Evolutionary conservation across 2,329 filamentous ascomycete genomes (phyloP).

Genomic region (Penicillium digitatum): DNA sequence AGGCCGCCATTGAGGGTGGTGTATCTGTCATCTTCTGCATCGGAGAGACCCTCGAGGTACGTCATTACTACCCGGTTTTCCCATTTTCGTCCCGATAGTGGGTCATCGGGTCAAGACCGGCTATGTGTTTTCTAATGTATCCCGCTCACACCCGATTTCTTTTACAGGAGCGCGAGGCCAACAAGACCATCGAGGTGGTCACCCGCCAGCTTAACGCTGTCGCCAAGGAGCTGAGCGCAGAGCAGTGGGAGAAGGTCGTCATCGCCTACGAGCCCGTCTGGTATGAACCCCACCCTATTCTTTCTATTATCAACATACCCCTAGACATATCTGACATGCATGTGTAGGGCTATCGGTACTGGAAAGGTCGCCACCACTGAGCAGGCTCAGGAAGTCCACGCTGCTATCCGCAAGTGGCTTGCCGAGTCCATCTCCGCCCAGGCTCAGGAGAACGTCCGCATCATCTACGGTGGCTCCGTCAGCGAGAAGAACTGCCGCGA

Average conservation of each 20-base stretch:
- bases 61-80: conserved; percentile 20
- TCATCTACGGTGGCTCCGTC: conserved; percentile 95
- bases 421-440: conserved; percentile 67
- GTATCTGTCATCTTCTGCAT: conserved; percentile 94
- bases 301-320: background rate
- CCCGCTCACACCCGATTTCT: conserved; percentile 27
- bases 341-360: conserved; percentile 67
- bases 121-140: conserved; percentile 11
- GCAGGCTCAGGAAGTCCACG: conserved; percentile 92
- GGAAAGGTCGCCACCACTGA: conserved; percentile 86
- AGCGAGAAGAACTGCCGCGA: conserved; percentile 98
- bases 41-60: conserved; percentile 80
- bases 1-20: conserved; percentile 81
- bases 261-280: conserved; percentile 99
- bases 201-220: conserved; percentile 81
- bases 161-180: conserved; percentile 68
- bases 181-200: conserved; percentile 69
- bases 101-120: conserved; percentile 16
- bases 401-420: conserved; percentile 86
- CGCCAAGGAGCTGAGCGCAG: conserved; percentile 59
- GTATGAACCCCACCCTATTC: conserved; percentile 51
- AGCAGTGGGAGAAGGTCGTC: conserved; percentile 91
- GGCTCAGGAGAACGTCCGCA: conserved; percentile 79
- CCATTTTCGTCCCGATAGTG: conserved; percentile 18
- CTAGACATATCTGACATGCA: conserved; percentile 4